phyloP scores from a whole-genome alignment of 1,284 basidiomycete genomes.

The Boletus semigastroideus region DNA sequence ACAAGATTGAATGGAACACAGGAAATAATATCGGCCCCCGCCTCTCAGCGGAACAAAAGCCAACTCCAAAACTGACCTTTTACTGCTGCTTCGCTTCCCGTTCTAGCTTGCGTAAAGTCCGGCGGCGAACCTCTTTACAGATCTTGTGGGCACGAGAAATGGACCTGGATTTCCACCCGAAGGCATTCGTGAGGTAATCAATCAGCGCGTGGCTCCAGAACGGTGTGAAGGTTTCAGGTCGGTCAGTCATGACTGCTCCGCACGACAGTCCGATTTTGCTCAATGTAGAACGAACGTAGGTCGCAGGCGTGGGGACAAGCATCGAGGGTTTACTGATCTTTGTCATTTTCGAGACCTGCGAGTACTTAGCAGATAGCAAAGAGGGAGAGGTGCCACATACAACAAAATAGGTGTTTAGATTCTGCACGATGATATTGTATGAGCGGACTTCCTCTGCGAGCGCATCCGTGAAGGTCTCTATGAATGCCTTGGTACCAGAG shows the following conservation, averaged over 20 bases:
- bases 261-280: constrained; percentile 75
- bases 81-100: constrained; percentile 57
- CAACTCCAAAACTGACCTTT: too few species aligned
- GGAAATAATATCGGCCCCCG: too few species aligned
- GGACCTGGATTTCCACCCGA: constrained; percentile 56
- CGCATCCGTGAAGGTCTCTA: constrained; percentile 84
- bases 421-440: constrained; percentile 78
- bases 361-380: background rate
- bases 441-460: constrained; percentile 82
- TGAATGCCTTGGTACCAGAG: constrained; percentile 89
- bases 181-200: constrained; percentile 68
- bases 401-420: constrained; percentile 95
- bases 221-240: constrained; percentile 81
- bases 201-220: constrained; percentile 90
- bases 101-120: constrained; percentile 49
- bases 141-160: constrained; percentile 65
- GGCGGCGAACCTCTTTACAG: constrained; percentile 69
- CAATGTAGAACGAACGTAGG: constrained; percentile 80
- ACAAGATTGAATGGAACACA: too few species aligned
- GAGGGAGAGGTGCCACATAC: constrained; percentile 46
- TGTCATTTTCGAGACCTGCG: constrained; percentile 79
- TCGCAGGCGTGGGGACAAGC: constrained; percentile 75
- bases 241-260: constrained; percentile 74
- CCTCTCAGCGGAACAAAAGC: too few species aligned
- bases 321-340: constrained; percentile 70